Percentiles rank a stretch among this genome's conserved stretches.
phyloP scores from a whole-genome alignment of 1,284 basidiomycete genomes.

The Omphalotus olearius region DNA sequence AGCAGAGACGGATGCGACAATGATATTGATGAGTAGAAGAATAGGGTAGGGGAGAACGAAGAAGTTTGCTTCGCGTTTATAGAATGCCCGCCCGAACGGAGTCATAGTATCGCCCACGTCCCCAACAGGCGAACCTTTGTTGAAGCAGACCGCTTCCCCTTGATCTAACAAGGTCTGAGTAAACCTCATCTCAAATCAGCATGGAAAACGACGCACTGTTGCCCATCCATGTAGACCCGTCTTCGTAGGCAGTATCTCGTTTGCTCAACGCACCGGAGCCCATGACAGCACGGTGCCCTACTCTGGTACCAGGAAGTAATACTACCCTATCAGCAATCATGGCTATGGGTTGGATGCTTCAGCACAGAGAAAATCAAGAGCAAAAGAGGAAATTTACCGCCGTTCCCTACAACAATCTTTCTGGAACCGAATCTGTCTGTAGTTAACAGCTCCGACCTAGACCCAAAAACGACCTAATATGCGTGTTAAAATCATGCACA shows the following conservation, averaged over 20 bases:
- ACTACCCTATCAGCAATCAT: conserved; percentile 47
- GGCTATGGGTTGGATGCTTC: conserved; percentile 22
- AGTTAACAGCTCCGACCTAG: conserved; percentile 39
- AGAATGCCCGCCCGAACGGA: conserved; percentile 45
- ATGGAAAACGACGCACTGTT: conserved; percentile 24
- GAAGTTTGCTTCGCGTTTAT: conserved; percentile 36
- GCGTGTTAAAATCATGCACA: not conserved
- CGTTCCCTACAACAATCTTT: conserved; percentile 34
- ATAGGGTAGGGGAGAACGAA: conserved; percentile 39
- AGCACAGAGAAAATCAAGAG: not conserved
- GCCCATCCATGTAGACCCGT: conserved; percentile 44
- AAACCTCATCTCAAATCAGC: not conserved
- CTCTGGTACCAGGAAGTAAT: conserved; percentile 35
- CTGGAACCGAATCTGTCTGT: conserved; percentile 36
- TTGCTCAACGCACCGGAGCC: conserved; percentile 40
- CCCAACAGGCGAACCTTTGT: conserved; percentile 19
- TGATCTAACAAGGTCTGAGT: conserved; percentile 18
- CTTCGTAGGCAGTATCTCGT: conserved; percentile 33
- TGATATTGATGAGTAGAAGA: conserved; percentile 32
- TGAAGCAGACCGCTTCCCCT: conserved; percentile 35
- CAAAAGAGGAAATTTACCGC: conserved; percentile 14
- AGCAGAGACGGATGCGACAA: conserved; percentile 29
- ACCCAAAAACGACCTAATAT: conserved; percentile 37
- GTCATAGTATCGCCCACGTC: conserved; percentile 31
- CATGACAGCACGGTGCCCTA: conserved; percentile 39